Base-by-base conservation (phyloP, 306 rosid species). In the Sicyos edulis region DNA sequence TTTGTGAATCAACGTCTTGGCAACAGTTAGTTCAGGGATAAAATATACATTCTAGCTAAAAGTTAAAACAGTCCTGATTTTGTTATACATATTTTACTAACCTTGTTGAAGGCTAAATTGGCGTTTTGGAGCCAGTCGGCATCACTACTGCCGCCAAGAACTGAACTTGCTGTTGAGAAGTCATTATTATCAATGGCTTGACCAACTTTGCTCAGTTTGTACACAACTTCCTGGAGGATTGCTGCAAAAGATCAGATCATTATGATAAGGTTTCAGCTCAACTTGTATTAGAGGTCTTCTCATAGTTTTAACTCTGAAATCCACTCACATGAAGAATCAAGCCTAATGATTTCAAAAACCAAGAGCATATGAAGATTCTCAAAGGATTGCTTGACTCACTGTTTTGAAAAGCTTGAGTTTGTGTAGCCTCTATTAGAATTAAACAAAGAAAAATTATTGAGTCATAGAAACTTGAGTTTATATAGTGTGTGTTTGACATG, bases 101-200 rank as follows among this genome's bases (percentile, higher is more conserved):
- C 97, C 97, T 89, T 91, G 32, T 74, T 78, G 82, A 95, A 86
- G 75, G 99, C 97, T n/a, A 56, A 12, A 72, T 88, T 89, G 54
- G 90, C 96, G n/a, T 87, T 91, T 80, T 79, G 77, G 61, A 91
- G 84, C 96, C 99, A 89, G 26, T 89, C 99, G 42, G 86, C 76
- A 72, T 85, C 82, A 32, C 80, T 80, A 83, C 82, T 87, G 74
- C 58, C 77, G 70, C 92, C 97, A 67, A 91, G 89, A 66, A 95
- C 92, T 60, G 88, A 95, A 81, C 89, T 82, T n/a, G 96, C 99
- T 9, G 83, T 20, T 2, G 88, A 54, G 47, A 89, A 78, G 83
- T 95, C 95, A 72, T 87, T 85, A 10, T 76, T 82, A 14, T 91
- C 99, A 47, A 95, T 87, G 54, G 99, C 97, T 75, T 86, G 90